These are phyloP conservation scores for Penicillium sp. DNA, from an alignment of 2,329 filamentous ascomycete genomes.

Conservation along the genomic window DNA sequence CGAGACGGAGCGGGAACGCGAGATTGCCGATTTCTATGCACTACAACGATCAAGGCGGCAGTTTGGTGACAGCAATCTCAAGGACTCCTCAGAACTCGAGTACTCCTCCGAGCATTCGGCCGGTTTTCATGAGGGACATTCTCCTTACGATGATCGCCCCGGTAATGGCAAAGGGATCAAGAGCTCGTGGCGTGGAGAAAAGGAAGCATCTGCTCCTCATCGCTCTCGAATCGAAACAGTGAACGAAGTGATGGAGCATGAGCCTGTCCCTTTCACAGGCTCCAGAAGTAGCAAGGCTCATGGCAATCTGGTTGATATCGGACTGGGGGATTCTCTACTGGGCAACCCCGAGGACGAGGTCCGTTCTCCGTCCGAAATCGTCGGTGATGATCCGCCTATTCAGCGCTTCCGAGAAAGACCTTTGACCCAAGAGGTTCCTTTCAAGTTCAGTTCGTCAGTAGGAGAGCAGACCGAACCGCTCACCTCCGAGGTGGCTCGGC, in stretches of 20 bases:
- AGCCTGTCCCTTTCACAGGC: slow-evolving; percentile 25
- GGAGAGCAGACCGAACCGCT: slow-evolving; percentile 52
- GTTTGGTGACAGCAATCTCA: slow-evolving; percentile 75
- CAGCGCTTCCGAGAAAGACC: slow-evolving; percentile 51
- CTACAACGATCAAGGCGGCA: slow-evolving; percentile 84
- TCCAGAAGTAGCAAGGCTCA: slow-evolving; percentile 54
- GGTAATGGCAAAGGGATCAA: slow-evolving; percentile 49
- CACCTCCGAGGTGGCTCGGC: slow-evolving; percentile 42
- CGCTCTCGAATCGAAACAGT: slow-evolving; percentile 33
- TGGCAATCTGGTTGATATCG: slow-evolving; percentile 74
- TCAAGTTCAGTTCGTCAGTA: slow-evolving; percentile 40
- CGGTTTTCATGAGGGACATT: slow-evolving; percentile 50
- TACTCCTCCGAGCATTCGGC: slow-evolving; percentile 59
- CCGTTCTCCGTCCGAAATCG: slow-evolving; percentile 37
- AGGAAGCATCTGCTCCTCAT: slow-evolving; percentile 38
- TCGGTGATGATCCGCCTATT: slow-evolving; percentile 48
- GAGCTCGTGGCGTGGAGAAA: slow-evolving; percentile 54
- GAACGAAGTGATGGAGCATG: slow-evolving; percentile 36
- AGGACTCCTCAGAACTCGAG: slow-evolving; percentile 79
- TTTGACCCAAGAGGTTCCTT: slow-evolving; percentile 35
- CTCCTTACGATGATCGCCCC: slow-evolving; percentile 35
- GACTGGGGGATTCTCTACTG: slow-evolving; percentile 62
- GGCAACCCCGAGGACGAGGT: slow-evolving; percentile 43
- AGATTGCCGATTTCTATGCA: slow-evolving; percentile 90
- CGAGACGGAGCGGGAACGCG: slow-evolving; percentile 80